Percentiles rank a stretch among this genome's conserved stretches.
Evolutionary conservation across 306 rosid genomes (phyloP).

Genomic region (Cucurbita ficifolia): DNA sequence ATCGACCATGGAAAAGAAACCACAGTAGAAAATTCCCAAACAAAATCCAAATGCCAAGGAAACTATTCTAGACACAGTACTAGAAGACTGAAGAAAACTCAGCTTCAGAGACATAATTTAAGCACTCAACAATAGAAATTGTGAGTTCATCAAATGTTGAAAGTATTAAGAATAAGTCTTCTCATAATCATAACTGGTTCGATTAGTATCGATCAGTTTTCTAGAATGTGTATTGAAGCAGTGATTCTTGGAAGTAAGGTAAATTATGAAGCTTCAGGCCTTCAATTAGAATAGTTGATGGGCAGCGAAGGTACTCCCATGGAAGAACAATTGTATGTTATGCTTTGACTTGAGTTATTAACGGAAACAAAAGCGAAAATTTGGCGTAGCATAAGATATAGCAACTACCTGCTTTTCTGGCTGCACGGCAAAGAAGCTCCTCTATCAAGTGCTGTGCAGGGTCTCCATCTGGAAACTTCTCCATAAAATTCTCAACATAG

Average conservation of each 20-base stretch:
- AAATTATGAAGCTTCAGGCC: background rate
- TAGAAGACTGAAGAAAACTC: background rate
- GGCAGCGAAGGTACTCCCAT: background rate
- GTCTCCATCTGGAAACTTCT: constrained; percentile 96
- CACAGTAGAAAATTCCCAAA: background rate
- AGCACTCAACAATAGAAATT: background rate
- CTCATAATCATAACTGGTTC: background rate
- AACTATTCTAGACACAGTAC: background rate
- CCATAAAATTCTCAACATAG: constrained; percentile 86
- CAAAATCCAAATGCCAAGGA: background rate
- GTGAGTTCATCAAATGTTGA: background rate
- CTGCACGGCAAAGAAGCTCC: constrained; percentile 98
- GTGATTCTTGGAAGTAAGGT: background rate
- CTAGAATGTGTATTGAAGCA: background rate
- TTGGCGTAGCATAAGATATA: background rate
- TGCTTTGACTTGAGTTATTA: background rate
- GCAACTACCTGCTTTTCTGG: constrained; percentile 79
- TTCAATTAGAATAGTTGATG: background rate
- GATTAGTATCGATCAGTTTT: background rate
- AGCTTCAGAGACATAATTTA: background rate
- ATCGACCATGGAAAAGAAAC: background rate
- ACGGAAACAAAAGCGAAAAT: background rate
- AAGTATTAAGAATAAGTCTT: background rate
- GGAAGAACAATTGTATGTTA: background rate
- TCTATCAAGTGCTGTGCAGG: constrained; percentile 99